These are phyloP conservation scores for Colletotrichum euphorbiae DNA, from an alignment of 2,329 filamentous ascomycete species.

Conservation along the genomic window DNA sequence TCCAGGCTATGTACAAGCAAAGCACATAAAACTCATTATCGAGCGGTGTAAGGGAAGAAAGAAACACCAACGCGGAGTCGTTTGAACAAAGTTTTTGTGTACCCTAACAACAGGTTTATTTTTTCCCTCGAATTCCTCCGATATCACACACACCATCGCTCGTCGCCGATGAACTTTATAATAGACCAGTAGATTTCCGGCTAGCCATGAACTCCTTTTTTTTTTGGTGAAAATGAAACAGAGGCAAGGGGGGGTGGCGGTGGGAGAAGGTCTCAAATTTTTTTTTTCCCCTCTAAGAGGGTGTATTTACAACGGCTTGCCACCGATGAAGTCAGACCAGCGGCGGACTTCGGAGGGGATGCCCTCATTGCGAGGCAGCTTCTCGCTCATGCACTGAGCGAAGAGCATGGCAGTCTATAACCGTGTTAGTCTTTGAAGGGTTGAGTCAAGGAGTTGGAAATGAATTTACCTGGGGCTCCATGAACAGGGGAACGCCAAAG, in stretches of 20 bases:
- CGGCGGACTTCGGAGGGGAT: conserved; percentile 91
- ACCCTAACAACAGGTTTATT: conserved; percentile 18
- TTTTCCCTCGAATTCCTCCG: conserved; percentile 1
- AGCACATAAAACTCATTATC: background rate
- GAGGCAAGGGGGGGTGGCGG: background rate
- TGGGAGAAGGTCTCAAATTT: background rate
- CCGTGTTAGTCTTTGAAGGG: conserved; percentile 46
- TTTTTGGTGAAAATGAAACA: conserved; percentile 6
- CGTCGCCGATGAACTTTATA: conserved; percentile 1
- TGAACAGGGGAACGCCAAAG: conserved; percentile 97
- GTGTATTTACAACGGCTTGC: conserved; percentile 77
- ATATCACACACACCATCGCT: conserved; percentile 21
- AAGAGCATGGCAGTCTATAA: conserved; percentile 91
- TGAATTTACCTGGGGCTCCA: conserved; percentile 87
- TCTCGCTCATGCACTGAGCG: conserved; percentile 96
- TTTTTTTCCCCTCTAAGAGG: background rate
- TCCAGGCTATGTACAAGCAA: conserved; percentile 9
- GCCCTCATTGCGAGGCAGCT: conserved; percentile 88
- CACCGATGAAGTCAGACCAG: conserved; percentile 96
- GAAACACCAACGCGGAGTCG: background rate
- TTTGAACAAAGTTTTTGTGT: conserved; percentile 1
- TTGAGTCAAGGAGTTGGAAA: background rate
- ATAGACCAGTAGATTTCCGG: conserved; percentile 28
- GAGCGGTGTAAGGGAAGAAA: no score
- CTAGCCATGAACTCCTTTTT: conserved; percentile 28